A percentile compares a stretch with the other conserved stretches of the same genome.
Evolutionary conservation across 768 basidiomycete genomes (phyloP).

Genomic region (Zangia roseola): DNA sequence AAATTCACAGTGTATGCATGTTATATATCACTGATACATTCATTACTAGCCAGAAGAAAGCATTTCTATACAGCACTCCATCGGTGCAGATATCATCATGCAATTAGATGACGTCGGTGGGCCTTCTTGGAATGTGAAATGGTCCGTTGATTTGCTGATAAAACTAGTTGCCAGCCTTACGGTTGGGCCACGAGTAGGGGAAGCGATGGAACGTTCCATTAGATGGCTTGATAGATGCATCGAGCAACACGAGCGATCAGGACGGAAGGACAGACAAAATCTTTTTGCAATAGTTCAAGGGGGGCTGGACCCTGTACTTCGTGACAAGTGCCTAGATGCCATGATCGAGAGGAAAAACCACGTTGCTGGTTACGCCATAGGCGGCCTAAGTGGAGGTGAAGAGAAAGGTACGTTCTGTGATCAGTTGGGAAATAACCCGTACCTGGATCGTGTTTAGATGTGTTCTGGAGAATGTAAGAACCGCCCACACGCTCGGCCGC

Average conservation of each 20-base stretch:
- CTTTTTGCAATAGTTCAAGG: slow-evolving; percentile 93
- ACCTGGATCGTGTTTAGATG: slow-evolving; percentile 43
- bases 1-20: slow-evolving; percentile 20
- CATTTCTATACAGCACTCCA: slow-evolving; percentile 85
- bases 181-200: slow-evolving; percentile 74
- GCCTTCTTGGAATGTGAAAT: slow-evolving; percentile 24
- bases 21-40: slow-evolving; percentile 5
- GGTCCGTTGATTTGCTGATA: slow-evolving; percentile 1
- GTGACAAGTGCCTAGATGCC: slow-evolving; percentile 74
- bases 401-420: slow-evolving; percentile 63
- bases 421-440: slow-evolving; percentile 6
- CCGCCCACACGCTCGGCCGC: background rate
- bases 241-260: slow-evolving; percentile 64
- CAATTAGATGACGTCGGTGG: slow-evolving; percentile 88
- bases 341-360: slow-evolving; percentile 74
- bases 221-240: slow-evolving; percentile 93
- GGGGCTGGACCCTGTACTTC: slow-evolving; percentile 68
- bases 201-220: slow-evolving; percentile 86
- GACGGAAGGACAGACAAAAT: slow-evolving; percentile 67
- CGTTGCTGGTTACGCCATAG: slow-evolving; percentile 92
- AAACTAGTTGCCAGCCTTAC: slow-evolving; percentile 73
- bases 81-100: slow-evolving; percentile 95
- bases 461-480: slow-evolving; percentile 82
- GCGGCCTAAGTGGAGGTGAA: slow-evolving; percentile 88
- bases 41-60: slow-evolving; percentile 85